Evolutionary conservation across 2,329 filamentous ascomycete species (phyloP).

Genomic region (Paecilomyces niveus): DNA sequence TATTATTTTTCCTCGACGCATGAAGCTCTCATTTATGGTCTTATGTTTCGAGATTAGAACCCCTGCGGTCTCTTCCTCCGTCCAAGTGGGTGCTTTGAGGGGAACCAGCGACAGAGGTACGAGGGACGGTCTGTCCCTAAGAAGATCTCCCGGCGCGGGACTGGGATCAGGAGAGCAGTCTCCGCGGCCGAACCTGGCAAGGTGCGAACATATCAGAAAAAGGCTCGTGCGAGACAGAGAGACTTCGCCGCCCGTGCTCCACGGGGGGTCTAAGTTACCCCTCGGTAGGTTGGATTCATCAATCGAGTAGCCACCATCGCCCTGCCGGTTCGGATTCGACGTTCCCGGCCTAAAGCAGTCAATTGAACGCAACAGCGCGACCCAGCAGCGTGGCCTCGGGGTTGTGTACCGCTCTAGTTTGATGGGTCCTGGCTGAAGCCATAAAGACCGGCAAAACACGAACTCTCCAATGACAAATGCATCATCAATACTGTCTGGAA

Average conservation of each 20-base stretch:
- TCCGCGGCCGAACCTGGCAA: not conserved
- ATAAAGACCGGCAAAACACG: not conserved
- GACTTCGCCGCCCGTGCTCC: not conserved
- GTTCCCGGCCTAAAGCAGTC: not conserved
- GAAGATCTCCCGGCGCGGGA: not conserved
- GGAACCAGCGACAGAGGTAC: not conserved
- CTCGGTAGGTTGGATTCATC: not conserved
- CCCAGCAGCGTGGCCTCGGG: constrained; percentile 21
- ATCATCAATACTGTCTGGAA: not conserved
- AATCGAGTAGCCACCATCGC: not conserved
- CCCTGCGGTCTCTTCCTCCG: not conserved
- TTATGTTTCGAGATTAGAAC: not conserved
- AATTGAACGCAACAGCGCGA: constrained; percentile 5
- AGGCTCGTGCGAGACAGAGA: not conserved
- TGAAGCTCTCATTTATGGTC: not conserved
- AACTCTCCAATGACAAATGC: not conserved
- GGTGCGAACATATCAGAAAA: not conserved
- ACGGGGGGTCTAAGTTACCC: not conserved
- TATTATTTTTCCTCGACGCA: not conserved
- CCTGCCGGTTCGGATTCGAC: not conserved
- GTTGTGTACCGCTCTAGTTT: constrained; percentile 22
- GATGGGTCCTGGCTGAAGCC: not conserved
- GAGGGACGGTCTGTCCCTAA: not conserved
- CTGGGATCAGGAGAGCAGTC: not conserved
- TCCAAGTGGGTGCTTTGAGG: not conserved